Evolutionary conservation across 108 stramenopile species (phyloP), one percentile per base, ranked within the genome.

Genomic region (Nannochloropsis granulata): DNA sequence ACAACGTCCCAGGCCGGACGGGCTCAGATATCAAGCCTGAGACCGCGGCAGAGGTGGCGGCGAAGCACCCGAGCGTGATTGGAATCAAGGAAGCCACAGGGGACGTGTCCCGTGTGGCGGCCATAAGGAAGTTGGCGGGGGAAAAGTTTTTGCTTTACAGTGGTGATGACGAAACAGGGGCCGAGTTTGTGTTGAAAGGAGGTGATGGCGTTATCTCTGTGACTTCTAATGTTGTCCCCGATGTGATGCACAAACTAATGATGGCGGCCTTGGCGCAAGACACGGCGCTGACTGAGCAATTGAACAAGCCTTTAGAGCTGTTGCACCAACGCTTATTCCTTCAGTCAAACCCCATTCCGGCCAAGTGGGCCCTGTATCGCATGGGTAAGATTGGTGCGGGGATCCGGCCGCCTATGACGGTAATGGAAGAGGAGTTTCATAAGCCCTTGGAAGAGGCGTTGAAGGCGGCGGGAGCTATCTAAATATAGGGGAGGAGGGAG

Each of bases 141-240:
- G 79, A 80, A 56, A 86, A 91, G 44, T 92, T 95, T 78, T 85
- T 96, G 79, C 91, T 95, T 43, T 95, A 94, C 91, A 94, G 94
- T 82, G 96, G 96, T 23, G 94, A 96, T 56, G 96, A 96, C 86
- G 93, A 44, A 13, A 94, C 95, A 23, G 93, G 92, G 24, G 82
- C 85, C 46, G 93, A 95, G n/a, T 96, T 94, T 88, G 91, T 94
- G 34, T 79, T 93, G 44, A 26, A 86, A 23, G 96, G 96, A 45
- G 96, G 96, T n/a, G 93, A 96, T 86, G 96, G 96, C 11, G 93
- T 94, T 79, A 94, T 96, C 81, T 94, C 93, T 16, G 96, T 96
- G 0, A 95, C 95, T 19, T 94, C 95, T 24, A 94, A 95, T 85
- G 86, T 95, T 21, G 94, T 89, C 13, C 95, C 96, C 7, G 71